Conservation (phyloP, 2,329 filamentous ascomycete species). For the Coniochaeta hoffmannii region DNA sequence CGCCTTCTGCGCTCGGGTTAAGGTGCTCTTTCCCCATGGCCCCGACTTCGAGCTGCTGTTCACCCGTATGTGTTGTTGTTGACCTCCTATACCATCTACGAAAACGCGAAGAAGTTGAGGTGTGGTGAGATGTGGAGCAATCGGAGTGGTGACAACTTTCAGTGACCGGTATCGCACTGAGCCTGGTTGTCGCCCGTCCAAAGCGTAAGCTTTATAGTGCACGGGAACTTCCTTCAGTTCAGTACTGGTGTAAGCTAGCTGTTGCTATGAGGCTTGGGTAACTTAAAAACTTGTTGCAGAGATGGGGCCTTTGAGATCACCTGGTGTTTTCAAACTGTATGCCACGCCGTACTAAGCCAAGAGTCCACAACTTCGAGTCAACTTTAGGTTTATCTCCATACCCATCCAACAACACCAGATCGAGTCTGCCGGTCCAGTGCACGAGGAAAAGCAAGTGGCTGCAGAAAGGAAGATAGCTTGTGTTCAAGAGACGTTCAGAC, state of each 20-base stretch:
- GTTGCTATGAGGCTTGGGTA: no score
- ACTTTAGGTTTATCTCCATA: not conserved
- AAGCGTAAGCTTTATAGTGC: not conserved
- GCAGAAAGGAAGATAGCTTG: no score
- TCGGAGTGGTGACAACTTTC: not conserved
- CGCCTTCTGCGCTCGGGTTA: slow-evolving; percentile 12
- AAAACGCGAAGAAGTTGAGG: not conserved
- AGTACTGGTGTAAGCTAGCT: no score
- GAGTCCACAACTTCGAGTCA: not conserved
- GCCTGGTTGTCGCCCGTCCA: not conserved
- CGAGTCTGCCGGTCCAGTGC: no score
- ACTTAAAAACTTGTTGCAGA: no score
- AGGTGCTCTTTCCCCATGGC: not conserved
- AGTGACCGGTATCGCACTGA: not conserved
- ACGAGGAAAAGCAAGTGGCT: not conserved
- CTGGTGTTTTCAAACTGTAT: not conserved
- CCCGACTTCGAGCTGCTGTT: no score
- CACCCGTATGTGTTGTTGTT: not conserved
- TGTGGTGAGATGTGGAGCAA: not conserved
- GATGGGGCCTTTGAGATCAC: not conserved
- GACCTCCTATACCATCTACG: not conserved
- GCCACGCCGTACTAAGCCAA: not conserved
- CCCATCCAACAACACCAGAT: not conserved
- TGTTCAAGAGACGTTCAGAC: not conserved
- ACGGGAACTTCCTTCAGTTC: no score